phyloP scores from a whole-genome alignment of 2,329 filamentous ascomycete genomes.

The Annulohypoxylon truncatum region DNA sequence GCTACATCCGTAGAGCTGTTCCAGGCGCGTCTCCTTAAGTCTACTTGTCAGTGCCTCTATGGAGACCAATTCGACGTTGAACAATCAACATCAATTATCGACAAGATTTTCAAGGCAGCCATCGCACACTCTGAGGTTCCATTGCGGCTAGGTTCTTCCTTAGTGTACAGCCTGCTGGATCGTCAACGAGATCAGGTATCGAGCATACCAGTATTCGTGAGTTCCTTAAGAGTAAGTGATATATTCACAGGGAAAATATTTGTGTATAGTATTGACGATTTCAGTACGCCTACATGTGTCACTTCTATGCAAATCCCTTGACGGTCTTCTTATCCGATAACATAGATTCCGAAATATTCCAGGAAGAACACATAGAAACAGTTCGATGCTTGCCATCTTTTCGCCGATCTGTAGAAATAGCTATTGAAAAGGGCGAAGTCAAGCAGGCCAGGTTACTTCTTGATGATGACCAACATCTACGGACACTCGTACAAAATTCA shows the following conservation, averaged over 20 bases:
- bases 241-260: neutral
- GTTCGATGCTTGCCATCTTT: conserved; percentile 78
- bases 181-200: conserved; percentile 82
- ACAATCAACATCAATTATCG: conserved; percentile 76
- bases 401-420: conserved; percentile 62
- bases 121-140: conserved; percentile 68
- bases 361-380: conserved; percentile 73
- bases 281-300: conserved; percentile 86
- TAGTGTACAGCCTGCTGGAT: conserved; percentile 73
- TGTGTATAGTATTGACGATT: conserved; percentile 39
- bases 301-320: conserved; percentile 83
- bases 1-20: conserved; percentile 85
- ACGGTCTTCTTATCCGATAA: conserved; percentile 67
- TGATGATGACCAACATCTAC: conserved; percentile 68
- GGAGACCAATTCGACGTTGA: conserved; percentile 83
- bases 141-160: conserved; percentile 71
- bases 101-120: conserved; percentile 75
- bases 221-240: conserved; percentile 71
- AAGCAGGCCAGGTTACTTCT: conserved; percentile 65
- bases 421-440: conserved; percentile 57
- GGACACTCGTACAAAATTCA: conserved; percentile 52
- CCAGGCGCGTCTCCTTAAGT: conserved; percentile 77
- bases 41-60: conserved; percentile 73
- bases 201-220: conserved; percentile 77
- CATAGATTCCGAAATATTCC: conserved; percentile 55